Conservation (phyloP, 331 rosid species). For the Quercus phellos region DNA sequence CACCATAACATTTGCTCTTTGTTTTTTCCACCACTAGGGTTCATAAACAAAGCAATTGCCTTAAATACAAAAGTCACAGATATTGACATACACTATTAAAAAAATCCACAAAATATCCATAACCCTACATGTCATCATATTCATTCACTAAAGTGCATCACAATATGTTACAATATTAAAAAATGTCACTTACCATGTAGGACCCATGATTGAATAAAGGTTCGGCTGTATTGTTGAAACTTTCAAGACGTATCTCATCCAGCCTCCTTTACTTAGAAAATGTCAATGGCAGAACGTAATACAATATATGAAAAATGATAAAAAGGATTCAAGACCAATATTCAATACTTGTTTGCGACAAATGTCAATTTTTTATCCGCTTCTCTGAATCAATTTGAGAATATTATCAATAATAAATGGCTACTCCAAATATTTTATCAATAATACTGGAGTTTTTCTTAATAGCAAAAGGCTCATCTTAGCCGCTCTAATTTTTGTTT, state of each 20-base stretch:
- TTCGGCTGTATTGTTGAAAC: constrained; percentile 79
- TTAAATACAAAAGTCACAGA: too few relatives aligned
- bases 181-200: constrained; percentile 55
- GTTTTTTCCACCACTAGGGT: too few relatives aligned
- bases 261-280: constrained; percentile 62
- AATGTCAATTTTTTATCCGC: background rate
- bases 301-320: background rate
- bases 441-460: too few relatives aligned
- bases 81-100: too few relatives aligned
- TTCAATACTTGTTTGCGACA: background rate
- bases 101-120: too few relatives aligned
- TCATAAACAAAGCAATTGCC: too few relatives aligned
- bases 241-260: constrained; percentile 78
- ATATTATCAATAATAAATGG: background rate
- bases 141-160: background rate
- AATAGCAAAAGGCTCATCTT: too few relatives aligned
- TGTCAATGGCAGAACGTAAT: background rate
- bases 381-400: background rate
- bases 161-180: background rate
- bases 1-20: too few relatives aligned
- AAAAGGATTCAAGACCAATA: constrained; percentile 1
- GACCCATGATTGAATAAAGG: constrained; percentile 85
- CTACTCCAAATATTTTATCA: background rate
- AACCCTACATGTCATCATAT: too few relatives aligned
- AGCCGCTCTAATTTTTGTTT: too few relatives aligned